phyloP scores from a whole-genome alignment of 176 grass and related monocot species.

The Puccinellia tenuiflora region DNA sequence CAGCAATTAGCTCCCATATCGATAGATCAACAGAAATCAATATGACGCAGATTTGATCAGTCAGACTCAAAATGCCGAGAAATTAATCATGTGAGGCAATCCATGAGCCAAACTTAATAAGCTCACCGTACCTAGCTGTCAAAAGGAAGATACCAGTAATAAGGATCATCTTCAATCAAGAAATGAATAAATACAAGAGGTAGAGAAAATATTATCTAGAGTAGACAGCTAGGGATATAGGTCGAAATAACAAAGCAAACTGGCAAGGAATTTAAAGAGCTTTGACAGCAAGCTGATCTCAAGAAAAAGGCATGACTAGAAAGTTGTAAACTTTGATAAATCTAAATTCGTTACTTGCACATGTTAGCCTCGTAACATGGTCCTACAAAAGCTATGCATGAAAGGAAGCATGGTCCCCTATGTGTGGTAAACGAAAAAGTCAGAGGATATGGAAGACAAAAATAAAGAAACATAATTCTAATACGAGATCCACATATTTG shows the following conservation, averaged over 20 bases:
- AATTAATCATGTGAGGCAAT: not conserved
- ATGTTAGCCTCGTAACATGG: not conserved
- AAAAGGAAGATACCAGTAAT: conserved; percentile 10
- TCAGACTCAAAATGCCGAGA: not conserved
- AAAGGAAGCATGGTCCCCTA: not conserved
- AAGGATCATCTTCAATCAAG: conserved; percentile 24
- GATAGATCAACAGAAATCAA: conserved; percentile 14
- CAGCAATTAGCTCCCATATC: conserved; percentile 93
- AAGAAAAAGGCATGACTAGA: not conserved
- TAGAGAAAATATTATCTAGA: not conserved
- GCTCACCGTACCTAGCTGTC: not conserved
- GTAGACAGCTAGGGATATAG: not conserved
- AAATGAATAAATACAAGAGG: not conserved
- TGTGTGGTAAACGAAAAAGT: not conserved
- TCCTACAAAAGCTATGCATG: not conserved
- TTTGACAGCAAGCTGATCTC: not conserved
- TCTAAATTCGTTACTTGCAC: not conserved
- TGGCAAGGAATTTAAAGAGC: not conserved
- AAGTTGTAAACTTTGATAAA: not conserved
- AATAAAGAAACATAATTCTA: not conserved
- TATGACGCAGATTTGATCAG: conserved; percentile 17
- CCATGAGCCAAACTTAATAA: not conserved
- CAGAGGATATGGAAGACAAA: not conserved
- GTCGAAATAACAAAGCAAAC: conserved; percentile 18
- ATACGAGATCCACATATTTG: not conserved